Evolutionary conservation across 1,284 basidiomycete genomes (phyloP).

Genomic region (Lignosus rhinocerotis): DNA sequence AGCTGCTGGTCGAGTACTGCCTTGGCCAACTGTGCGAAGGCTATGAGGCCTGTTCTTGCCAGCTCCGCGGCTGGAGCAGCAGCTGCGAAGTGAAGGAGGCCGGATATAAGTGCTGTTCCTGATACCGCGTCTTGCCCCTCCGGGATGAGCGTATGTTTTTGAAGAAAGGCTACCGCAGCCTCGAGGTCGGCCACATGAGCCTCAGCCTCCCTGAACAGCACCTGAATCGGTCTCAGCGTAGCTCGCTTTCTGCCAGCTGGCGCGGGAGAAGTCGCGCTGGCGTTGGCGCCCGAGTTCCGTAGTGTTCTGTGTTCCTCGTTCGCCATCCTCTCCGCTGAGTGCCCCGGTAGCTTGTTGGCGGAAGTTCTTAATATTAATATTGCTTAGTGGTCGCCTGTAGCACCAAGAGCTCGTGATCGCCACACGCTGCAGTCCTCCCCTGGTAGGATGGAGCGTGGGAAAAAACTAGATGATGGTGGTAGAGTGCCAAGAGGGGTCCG

Average conservation of each 20-base stretch:
- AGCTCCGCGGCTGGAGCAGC: not conserved
- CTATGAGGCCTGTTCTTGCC: not conserved
- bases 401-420: not conserved
- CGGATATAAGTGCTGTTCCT: not conserved
- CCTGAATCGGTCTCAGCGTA: too few species aligned
- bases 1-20: not conserved
- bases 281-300: too few species aligned
- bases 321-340: too few species aligned
- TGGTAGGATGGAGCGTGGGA: not conserved
- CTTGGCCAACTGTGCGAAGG: conserved; percentile 1
- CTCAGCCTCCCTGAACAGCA: not conserved
- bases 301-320: too few species aligned
- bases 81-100: not conserved
- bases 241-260: too few species aligned
- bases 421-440: not conserved
- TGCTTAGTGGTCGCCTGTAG: too few species aligned
- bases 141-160: not conserved
- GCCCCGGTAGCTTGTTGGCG: too few species aligned
- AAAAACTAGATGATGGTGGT: conserved; percentile 1
- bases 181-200: not conserved
- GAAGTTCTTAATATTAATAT: too few species aligned
- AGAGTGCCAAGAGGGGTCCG: not conserved
- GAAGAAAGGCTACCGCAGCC: not conserved
- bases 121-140: not conserved
- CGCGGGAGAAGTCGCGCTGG: too few species aligned